A percentile compares a stretch with the other conserved stretches of the same genome.
phyloP scores from a whole-genome alignment of 305 asterid genomes.

The Nicotiana rustica region DNA sequence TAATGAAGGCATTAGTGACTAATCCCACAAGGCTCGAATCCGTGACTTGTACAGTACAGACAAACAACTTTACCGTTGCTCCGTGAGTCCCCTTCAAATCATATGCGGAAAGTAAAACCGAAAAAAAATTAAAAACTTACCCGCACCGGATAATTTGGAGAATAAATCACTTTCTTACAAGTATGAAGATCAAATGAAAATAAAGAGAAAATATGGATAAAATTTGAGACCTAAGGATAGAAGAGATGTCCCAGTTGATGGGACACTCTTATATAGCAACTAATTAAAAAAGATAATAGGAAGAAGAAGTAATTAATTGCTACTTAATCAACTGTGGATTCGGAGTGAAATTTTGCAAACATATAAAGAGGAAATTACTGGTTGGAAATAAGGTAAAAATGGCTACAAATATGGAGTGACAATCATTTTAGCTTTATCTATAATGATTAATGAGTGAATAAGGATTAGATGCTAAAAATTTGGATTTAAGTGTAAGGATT shows the following conservation, averaged over 20 bases:
- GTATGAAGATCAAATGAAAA: neutral
- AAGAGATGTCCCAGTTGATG: conserved; percentile 22
- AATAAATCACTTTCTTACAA: neutral
- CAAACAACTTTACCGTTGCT: too few species aligned
- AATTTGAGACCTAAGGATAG: neutral
- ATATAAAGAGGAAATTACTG: conserved; percentile 11
- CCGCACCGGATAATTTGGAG: neutral
- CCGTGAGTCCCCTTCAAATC: neutral
- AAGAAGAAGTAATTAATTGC: neutral
- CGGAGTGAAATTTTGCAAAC: neutral
- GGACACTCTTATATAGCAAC: conserved; percentile 23
- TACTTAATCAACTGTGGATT: neutral
- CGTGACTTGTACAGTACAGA: too few species aligned
- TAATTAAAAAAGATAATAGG: neutral
- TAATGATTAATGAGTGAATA: too few species aligned
- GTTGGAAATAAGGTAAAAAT: neutral
- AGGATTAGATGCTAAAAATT: too few species aligned
- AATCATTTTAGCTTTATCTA: neutral
- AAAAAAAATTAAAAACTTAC: too few species aligned
- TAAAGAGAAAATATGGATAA: neutral
- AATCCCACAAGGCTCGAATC: too few species aligned
- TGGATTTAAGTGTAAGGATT: too few species aligned
- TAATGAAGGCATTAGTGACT: too few species aligned
- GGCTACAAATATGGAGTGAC: neutral
- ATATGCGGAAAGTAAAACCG: neutral